Base-by-base conservation (phyloP, 805 yeast genomes). In the Saccharomycopsis guyanensis region DNA sequence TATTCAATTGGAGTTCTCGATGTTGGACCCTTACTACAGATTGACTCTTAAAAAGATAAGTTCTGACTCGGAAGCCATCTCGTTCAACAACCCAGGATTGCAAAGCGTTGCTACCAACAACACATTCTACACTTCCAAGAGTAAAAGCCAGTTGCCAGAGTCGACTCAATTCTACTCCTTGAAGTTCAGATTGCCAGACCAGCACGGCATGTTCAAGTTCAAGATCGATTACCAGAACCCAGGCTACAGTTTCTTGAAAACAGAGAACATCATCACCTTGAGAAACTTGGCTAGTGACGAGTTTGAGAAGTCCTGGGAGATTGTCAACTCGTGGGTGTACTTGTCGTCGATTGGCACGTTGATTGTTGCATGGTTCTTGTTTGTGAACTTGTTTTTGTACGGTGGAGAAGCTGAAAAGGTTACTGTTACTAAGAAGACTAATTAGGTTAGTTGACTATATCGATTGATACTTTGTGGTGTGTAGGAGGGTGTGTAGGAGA, bases 271-370 rank as follows among this genome's bases (percentile, higher is more conserved):
- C 16, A 86, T 87, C 45, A 80, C 97, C 2, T 80, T 93, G 40
- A 80, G 97, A 63, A 97, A 93, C 64, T 73, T 86, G 58, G 97
- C 97, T 50, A 91, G 89, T 63, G 95, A 93, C 61, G 98, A 94
- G 68, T 93, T 80, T 69, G 80, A 82, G 51, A 78, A 97, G 65
- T 82, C 94, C 38, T 93, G 93, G 91, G 86, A 84, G 51, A 91
- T 93, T 58, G 72, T 95, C 24, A 89, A 89, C 64, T 76, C 97
- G 1, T 87, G 96, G 95, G 87, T 89, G 43, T 93, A 93, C 62
- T 65, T 91, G 51, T 71, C 84, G 19, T 73, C 88, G 41, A 80
- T 89, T 13, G 65, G 64, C 3, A 66, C 80, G 29, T 96, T 94
- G 19, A 77, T 82, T 25, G 57, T 66, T 22, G 84, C 82, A 0